Evolutionary conservation across 2,329 filamentous ascomycete genomes (phyloP), one percentile per base, ranked within the genome.

Genomic region (Teratosphaeria epicoccoides): DNA sequence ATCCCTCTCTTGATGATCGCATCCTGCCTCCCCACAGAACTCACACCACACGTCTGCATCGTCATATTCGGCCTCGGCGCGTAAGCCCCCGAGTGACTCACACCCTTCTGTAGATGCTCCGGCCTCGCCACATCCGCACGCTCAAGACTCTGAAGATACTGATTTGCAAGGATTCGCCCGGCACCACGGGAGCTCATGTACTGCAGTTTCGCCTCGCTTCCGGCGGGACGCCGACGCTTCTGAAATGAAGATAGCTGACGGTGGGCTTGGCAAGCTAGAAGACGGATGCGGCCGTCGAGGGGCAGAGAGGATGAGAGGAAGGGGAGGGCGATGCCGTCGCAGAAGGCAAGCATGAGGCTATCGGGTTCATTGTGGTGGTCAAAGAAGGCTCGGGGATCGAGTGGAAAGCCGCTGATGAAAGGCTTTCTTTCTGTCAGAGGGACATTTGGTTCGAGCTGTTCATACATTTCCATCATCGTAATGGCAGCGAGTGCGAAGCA

Each of bases 331-430:
- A 76, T 69, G 5, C 73, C 73, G 45, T 74, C 72, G 57, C 65
- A 68, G 60, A 76, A 76, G 5, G 71, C 68, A 2, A 76, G 62
- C 72, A 75, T 75, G 52, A 72, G 70, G 24, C 66, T 70, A 26
- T 75, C 69, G 0, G 71, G 63, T 1, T 66, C 61, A n/a, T 63
- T 61, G 2, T 63, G 61, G 49, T 65, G 64, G 40, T 64, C 60
- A 51, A 75, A 73, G 59, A 65, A 65, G 5, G 70, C 65, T 6
- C 73, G 70, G 0, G 73, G 73, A 51, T 75, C 74, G 14, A 75
- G 62, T 0, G 73, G 73, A 49, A 75, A 76, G 11, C 70, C 71
- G 2, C 69, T 71, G 24, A 69, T 68, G 61, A 75, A 74, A 6
- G 70, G 65, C 17, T 59, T 61, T 20, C 66, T 66, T n/a, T 67